Percentiles rank a stretch among this genome's conserved stretches.
phyloP scores from a whole-genome alignment of 2,329 filamentous ascomycete species.

The Tricladium varicosporioides region DNA sequence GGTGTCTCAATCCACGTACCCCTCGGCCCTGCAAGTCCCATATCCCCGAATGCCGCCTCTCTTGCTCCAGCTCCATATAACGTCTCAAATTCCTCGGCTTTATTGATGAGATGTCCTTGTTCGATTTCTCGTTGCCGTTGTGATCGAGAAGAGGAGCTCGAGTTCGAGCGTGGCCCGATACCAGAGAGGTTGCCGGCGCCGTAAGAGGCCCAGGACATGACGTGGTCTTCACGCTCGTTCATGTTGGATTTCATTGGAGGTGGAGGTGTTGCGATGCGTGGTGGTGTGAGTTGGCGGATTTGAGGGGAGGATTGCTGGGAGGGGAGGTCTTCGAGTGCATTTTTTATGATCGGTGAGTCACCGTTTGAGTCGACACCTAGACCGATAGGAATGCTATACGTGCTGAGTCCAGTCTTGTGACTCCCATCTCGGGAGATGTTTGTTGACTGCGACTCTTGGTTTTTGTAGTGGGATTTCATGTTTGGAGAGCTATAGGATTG shows the following conservation, averaged over 20 bases:
- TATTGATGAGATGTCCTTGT: conserved; percentile 1
- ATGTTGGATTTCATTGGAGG: conserved; percentile 7
- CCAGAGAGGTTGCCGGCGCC: conserved; percentile 9
- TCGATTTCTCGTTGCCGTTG: conserved; percentile 13
- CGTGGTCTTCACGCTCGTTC: conserved; percentile 12
- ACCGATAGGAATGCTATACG: conserved; percentile 24
- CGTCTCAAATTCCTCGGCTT: not conserved
- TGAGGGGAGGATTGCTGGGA: not conserved
- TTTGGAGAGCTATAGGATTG: too few species aligned
- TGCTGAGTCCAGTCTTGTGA: conserved; percentile 10
- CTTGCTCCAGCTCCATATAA: not conserved
- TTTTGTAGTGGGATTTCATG: too few species aligned
- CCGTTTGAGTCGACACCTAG: conserved; percentile 15
- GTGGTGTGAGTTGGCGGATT: not conserved
- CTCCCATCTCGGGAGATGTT: not conserved
- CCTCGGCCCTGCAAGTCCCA: not conserved
- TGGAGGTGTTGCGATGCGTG: conserved; percentile 1
- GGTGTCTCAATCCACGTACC: conserved; percentile 3
- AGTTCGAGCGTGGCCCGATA: conserved; percentile 4
- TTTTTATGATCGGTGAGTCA: conserved; percentile 3
- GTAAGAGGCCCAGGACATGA: conserved; percentile 10
- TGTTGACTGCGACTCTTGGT: too few species aligned
- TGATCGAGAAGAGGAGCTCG: not conserved
- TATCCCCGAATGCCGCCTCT: not conserved
- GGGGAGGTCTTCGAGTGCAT: not conserved